These are phyloP conservation scores for carrot (Daucus carota) DNA, from an alignment of 129 eudicot species.

Conservation along the genomic window DNA sequence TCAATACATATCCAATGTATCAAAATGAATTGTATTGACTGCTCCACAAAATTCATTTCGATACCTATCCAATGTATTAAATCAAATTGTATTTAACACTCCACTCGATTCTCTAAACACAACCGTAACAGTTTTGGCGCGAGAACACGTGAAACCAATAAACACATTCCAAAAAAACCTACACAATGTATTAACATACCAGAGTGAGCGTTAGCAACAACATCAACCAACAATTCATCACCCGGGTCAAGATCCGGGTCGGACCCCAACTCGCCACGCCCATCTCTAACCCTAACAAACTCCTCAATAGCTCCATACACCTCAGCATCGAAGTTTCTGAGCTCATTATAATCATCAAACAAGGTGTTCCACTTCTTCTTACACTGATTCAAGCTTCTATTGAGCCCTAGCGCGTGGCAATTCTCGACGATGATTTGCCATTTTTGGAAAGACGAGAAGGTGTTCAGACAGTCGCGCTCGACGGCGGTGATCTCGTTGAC, in stretches of 20 bases:
- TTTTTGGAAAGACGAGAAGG: not conserved
- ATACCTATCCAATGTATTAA: too few relatives aligned
- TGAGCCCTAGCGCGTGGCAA: not conserved
- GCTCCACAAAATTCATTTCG: too few relatives aligned
- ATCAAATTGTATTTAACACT: too few relatives aligned
- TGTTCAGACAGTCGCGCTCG: not conserved
- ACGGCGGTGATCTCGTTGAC: not conserved
- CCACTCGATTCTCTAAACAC: too few relatives aligned
- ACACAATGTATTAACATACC: not conserved
- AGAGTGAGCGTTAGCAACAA: not conserved
- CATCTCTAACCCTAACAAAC: constrained; percentile 3
- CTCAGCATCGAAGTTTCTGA: not conserved
- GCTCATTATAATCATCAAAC: not conserved
- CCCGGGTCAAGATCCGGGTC: not conserved
- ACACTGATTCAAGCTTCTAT: not conserved
- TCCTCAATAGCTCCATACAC: not conserved
- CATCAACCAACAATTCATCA: not conserved
- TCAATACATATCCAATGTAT: too few relatives aligned
- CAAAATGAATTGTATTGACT: too few relatives aligned
- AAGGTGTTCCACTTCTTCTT: not conserved
- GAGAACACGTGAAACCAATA: not conserved
- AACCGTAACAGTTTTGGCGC: too few relatives aligned
- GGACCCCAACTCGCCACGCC: not conserved
- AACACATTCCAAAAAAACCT: not conserved
- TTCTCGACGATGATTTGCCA: not conserved